phyloP scores from a whole-genome alignment of 2,329 filamentous ascomycete genomes.

The Ophiocordyceps camponoti-saundersi region DNA sequence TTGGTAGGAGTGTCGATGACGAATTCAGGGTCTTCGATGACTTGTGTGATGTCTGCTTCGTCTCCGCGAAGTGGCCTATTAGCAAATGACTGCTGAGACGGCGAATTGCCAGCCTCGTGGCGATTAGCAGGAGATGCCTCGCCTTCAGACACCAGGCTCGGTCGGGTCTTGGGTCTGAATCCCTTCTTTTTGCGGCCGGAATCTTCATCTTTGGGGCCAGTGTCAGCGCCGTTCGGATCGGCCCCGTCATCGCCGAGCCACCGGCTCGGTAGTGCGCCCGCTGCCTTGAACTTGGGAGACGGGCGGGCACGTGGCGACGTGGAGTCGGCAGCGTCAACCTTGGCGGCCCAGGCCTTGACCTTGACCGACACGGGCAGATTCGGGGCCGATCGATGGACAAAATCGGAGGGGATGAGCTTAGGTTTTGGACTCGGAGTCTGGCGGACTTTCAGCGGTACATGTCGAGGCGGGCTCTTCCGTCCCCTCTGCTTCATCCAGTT shows the following conservation, averaged over 20 bases:
- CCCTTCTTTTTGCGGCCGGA: not conserved
- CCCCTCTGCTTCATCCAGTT: constrained; percentile 60
- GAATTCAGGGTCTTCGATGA: constrained; percentile 19
- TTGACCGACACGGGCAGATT: constrained; percentile 41
- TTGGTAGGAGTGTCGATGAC: constrained; percentile 22
- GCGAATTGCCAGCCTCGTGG: constrained; percentile 12
- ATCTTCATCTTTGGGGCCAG: not conserved
- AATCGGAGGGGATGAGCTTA: constrained; percentile 36
- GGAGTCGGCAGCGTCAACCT: constrained; percentile 31
- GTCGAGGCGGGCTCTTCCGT: constrained; percentile 29
- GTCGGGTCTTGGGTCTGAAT: not conserved
- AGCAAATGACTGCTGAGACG: constrained; percentile 7
- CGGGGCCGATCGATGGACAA: constrained; percentile 31
- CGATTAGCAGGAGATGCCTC: constrained; percentile 7
- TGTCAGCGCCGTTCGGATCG: not conserved
- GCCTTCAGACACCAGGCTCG: constrained; percentile 3
- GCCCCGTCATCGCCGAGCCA: not conserved
- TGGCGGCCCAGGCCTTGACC: constrained; percentile 43
- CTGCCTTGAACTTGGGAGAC: constrained; percentile 17
- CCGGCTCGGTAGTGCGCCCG: constrained; percentile 1
- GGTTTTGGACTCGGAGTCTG: constrained; percentile 8
- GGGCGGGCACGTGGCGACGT: constrained; percentile 17
- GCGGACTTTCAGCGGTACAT: constrained; percentile 18
- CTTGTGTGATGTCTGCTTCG: constrained; percentile 11
- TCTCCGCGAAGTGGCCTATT: constrained; percentile 3